These are phyloP conservation scores for Pyricularia pennisetigena DNA, from an alignment of 2,329 filamentous ascomycete genomes.

Conservation along the genomic window DNA sequence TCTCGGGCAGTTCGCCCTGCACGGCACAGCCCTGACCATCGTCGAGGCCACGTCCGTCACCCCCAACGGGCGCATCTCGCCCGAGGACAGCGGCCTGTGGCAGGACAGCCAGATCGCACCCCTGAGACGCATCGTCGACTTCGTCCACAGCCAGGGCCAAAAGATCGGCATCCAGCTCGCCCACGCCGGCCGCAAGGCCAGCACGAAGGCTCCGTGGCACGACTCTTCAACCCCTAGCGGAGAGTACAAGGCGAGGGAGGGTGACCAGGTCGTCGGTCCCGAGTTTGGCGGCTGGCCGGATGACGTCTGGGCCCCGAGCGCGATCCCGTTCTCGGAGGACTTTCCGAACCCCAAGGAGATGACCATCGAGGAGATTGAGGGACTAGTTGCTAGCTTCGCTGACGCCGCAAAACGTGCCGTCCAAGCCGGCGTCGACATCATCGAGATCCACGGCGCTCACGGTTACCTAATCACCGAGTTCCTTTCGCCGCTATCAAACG, in stretches of 20 bases:
- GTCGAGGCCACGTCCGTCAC: slow-evolving; percentile 72
- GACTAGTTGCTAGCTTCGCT: slow-evolving; percentile 52
- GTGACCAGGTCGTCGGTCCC: slow-evolving; percentile 41
- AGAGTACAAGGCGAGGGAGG: slow-evolving; percentile 26
- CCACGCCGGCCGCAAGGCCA: slow-evolving; percentile 67
- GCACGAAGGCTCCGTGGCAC: slow-evolving; percentile 56
- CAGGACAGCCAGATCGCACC: slow-evolving; percentile 71
- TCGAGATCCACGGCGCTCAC: slow-evolving; percentile 59
- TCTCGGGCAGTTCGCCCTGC: slow-evolving; percentile 65
- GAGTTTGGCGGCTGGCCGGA: slow-evolving; percentile 46
- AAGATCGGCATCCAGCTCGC: slow-evolving; percentile 71
- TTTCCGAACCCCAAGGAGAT: slow-evolving; percentile 57
- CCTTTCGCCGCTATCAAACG: slow-evolving; percentile 47
- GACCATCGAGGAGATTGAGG: slow-evolving; percentile 57
- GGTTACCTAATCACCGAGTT: slow-evolving; percentile 61
- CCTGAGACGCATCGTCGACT: slow-evolving; percentile 62
- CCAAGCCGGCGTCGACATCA: slow-evolving; percentile 62
- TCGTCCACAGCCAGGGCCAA: slow-evolving; percentile 68
- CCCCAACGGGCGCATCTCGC: slow-evolving; percentile 72
- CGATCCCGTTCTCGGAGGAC: slow-evolving; percentile 48
- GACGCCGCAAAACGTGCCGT: slow-evolving; percentile 50
- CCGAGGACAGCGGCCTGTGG: slow-evolving; percentile 74
- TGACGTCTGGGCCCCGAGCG: slow-evolving; percentile 40
- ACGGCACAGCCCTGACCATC: slow-evolving; percentile 64
- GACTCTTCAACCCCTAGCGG: not conserved